Conservation (phyloP, 2,329 filamentous ascomycete species). For the Hypoxylon sp. region DNA sequence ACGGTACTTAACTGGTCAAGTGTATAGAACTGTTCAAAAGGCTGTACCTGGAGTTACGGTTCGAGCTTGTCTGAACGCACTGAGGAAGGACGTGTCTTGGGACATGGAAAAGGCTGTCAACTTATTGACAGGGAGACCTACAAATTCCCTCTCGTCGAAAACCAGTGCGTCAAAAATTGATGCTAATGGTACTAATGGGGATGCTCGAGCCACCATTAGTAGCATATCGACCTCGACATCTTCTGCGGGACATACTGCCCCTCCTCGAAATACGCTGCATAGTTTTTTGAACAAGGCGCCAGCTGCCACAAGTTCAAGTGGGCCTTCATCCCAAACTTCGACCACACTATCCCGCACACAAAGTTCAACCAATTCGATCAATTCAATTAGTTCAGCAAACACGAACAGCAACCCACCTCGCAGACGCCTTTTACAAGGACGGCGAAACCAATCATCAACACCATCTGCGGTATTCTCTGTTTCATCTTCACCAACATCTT, state of each 20-base stretch:
- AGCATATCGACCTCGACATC: slow-evolving; percentile 2
- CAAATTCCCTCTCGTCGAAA: slow-evolving; percentile 29
- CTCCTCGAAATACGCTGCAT: slow-evolving; percentile 29
- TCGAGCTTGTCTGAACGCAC: slow-evolving; percentile 51
- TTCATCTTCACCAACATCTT: slow-evolving; percentile 53
- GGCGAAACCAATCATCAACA: slow-evolving; percentile 48
- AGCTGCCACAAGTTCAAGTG: slow-evolving; percentile 24
- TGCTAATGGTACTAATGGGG: slow-evolving; percentile 1
- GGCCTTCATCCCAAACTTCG: slow-evolving; percentile 31
- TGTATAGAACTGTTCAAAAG: slow-evolving; percentile 51
- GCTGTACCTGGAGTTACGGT: slow-evolving; percentile 48
- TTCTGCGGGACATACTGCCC: slow-evolving; percentile 5
- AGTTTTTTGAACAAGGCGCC: slow-evolving; percentile 32
- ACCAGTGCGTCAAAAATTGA: slow-evolving; percentile 7
- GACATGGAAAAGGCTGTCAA: slow-evolving; percentile 50
- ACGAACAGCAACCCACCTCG: slow-evolving; percentile 45
- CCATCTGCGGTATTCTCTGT: slow-evolving; percentile 53
- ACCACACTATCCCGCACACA: slow-evolving; percentile 31
- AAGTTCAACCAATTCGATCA: slow-evolving; percentile 34
- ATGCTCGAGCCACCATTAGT: background rate
- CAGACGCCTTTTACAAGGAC: slow-evolving; percentile 52
- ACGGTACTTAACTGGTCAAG: slow-evolving; percentile 52
- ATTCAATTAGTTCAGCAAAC: slow-evolving; percentile 36
- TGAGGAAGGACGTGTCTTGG: slow-evolving; percentile 49
- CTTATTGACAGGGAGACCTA: slow-evolving; percentile 37